Evolutionary conservation across 495 filamentous ascomycete species (phyloP).

Genomic region (Neurospora sp.): DNA sequence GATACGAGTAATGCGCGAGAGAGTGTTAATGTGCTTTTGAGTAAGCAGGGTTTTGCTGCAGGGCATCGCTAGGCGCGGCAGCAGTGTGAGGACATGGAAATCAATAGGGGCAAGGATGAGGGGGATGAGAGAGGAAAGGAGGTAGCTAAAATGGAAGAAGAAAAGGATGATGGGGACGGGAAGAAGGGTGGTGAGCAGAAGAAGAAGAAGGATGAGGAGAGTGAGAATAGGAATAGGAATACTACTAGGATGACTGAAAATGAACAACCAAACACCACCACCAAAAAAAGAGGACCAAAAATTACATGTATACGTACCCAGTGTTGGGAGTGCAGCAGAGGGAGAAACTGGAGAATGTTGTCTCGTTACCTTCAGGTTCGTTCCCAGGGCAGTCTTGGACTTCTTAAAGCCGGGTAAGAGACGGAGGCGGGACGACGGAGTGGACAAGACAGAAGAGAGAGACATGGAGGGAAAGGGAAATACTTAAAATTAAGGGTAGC

Average conservation of each 20-base stretch:
- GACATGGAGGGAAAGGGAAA: neutral
- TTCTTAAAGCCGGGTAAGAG: neutral
- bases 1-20: constrained; percentile 43
- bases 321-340: neutral
- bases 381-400: neutral
- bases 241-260: neutral
- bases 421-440: too few species aligned
- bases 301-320: neutral
- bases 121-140: neutral
- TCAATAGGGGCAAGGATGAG: neutral
- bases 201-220: neutral
- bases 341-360: neutral
- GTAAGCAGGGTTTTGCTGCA: constrained; percentile 20
- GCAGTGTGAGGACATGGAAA: neutral
- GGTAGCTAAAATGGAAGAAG: too few species aligned
- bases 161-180: too few species aligned
- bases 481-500: neutral
- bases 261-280: neutral
- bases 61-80: constrained; percentile 4
- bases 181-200: neutral
- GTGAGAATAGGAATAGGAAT: neutral
- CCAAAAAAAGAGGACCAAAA: neutral
- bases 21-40: constrained; percentile 43
- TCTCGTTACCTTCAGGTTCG: neutral
- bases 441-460: too few species aligned